Base-by-base conservation (phyloP, 768 basidiomycete species). In the Exsudoporus frostii region DNA sequence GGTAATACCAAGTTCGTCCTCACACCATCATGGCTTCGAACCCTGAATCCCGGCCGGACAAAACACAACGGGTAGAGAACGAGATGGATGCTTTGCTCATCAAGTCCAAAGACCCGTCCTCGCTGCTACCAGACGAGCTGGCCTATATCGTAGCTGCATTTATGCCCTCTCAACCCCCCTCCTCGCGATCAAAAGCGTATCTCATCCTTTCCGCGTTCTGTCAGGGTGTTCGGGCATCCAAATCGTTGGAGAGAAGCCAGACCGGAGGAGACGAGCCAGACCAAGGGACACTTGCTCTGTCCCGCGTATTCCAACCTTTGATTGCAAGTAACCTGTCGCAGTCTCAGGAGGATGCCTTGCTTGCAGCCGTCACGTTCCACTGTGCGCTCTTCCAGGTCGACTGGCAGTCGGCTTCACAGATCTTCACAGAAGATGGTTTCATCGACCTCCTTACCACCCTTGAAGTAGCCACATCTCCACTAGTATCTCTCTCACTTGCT, bases 321-420 rank as follows among this genome's bases (percentile, higher is more conserved):
- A 66, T 88, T 32, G 58, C 78, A 8, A 67, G 74, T 13, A 73
- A 74, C 39, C 73, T 92, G 10, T 72, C 78, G 32, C 84, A 85
- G 41, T 77, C 80, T 3, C 74, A 80, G 19, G 84, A 88, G 65
- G 73, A 76, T 33, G 59, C 25, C 8, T 68, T 83, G 25, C 70
- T 86, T 17, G 69, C 74, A 14, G 84, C 83, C 11, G 69, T 88
- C 36, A 78, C 82, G 1, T 86, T 92, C 66, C 75, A 93, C 45
- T 74, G 79, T n/a, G 90, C 89, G 1, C 73, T 95, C 19, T 91
- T 92, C 63, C 90, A 92, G 65, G 82, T 92, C n/a, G 90, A 92
- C 59, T 79, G 83, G 70, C 72, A 78, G 47, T 73, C 82, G 1
- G 92, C 89, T 10, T 74, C 84, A 10, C 60, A 75, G 22, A 82